Evolutionary conservation across 2,329 filamentous ascomycete genomes (phyloP).

Genomic region (Ceratocystis smalleyi): DNA sequence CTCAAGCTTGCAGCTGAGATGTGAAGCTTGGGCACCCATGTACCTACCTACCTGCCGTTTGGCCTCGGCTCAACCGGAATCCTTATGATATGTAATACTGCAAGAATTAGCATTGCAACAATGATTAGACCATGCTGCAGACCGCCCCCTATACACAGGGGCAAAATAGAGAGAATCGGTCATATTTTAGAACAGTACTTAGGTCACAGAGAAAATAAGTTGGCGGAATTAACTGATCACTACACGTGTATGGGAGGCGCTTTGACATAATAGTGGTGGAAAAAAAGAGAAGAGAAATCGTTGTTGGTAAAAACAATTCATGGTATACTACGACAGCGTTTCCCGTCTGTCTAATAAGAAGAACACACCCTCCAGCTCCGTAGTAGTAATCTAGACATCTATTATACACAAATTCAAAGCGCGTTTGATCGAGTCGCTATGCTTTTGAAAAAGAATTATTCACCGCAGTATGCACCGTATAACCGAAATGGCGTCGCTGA

Average conservation of each 20-base stretch:
- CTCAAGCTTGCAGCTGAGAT: conserved; percentile 12
- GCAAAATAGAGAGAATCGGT: neutral
- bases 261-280: neutral
- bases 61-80: conserved; percentile 20
- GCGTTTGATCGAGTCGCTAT: neutral
- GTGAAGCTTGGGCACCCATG: neutral
- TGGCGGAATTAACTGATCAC: too few relatives aligned
- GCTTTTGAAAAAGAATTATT: conserved; percentile 6
- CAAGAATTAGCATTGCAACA: neutral
- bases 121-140: neutral
- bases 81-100: neutral
- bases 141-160: neutral
- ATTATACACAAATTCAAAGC: conserved; percentile 17
- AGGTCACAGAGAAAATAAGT: too few relatives aligned
- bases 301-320: conserved; percentile 7
- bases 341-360: conserved; percentile 1
- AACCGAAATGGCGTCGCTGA: neutral
- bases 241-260: too few relatives aligned
- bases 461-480: conserved; percentile 1
- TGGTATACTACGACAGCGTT: conserved; percentile 5
- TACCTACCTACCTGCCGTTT: neutral
- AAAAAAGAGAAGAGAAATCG: neutral
- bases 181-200: neutral
- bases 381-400: conserved; percentile 18
- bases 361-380: neutral